Percentiles rank a stretch among this genome's conserved stretches.
These are phyloP conservation scores for Mariannaea elegans DNA, from an alignment of 2,329 filamentous ascomycete genomes.

Conservation along the genomic window DNA sequence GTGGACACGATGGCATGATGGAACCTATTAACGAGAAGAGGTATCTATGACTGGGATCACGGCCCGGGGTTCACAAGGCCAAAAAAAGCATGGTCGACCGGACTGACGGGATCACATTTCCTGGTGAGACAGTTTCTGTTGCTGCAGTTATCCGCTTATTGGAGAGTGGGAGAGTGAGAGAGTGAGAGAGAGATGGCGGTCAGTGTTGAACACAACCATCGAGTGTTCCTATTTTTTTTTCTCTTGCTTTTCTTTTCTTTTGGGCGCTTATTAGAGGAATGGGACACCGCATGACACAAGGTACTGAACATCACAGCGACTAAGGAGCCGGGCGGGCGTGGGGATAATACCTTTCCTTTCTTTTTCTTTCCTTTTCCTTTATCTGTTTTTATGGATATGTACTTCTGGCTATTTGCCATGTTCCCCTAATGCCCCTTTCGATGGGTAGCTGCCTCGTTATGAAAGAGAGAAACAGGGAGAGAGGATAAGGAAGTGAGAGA, in stretches of 20 bases:
- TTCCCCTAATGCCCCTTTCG: no score
- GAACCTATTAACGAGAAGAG: background rate
- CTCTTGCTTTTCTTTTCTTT: background rate
- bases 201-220: background rate
- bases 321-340: background rate
- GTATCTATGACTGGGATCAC: background rate
- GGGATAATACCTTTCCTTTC: background rate
- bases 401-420: background rate
- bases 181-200: conserved; percentile 6
- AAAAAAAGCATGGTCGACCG: conserved; percentile 23
- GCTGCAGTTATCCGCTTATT: conserved; percentile 29
- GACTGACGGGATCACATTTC: conserved; percentile 26
- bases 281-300: conserved; percentile 22
- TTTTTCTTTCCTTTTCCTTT: background rate
- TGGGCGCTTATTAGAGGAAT: conserved; percentile 18
- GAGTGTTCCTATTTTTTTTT: background rate
- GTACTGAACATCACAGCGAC: conserved; percentile 2
- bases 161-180: background rate
- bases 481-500: no score
- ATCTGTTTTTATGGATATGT: background rate
- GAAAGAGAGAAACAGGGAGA: no score
- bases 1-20: conserved; percentile 14
- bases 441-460: no score
- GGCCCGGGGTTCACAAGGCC: background rate
- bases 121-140: conserved; percentile 31